Evolutionary conservation across 148 eudicot genomes (phyloP), one percentile per base, ranked within the genome.

Genomic region (Polygonum aviculare): DNA sequence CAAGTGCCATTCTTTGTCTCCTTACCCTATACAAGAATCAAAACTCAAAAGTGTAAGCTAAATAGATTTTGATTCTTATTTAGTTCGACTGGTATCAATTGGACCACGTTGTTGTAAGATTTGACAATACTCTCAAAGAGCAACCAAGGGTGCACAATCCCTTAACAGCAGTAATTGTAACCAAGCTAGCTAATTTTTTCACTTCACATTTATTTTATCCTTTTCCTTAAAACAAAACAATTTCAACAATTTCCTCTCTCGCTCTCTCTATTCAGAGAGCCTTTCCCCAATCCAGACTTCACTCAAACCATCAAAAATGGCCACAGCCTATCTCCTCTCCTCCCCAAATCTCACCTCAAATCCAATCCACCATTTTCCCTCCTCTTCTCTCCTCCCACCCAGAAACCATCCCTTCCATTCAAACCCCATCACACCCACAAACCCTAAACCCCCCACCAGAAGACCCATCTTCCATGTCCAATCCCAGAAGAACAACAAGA

Each of bases 301-400:
- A 18, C 55, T 51, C 72, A 15, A 67, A 67, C 72, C 15, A 67
- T 19, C 21, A 33, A 67, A 65, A 5, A 84, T 84, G 87, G 78
- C 86, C 41, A 81, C 89, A 55, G 69, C 86, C 79, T 77, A 83
- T 81, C 72, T 35, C 88, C 85, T 21, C 75, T 87, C 78, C 75
- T 81, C 47, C 51, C 54, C 74, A 85, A 57, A 75, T 81, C 69
- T 73, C 80, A 67, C 76, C 88, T 31, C 54, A 82, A 73, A 51
- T 40, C 69, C 74, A 80, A 40, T 21, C 12, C 80, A 78, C 36
- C 81, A 51, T 48, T 75, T 76, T 52, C 63, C 11, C 44, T 57
- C 77, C 33, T 76, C 77, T 70, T 71, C 73, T 70, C 60, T 79
- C 51, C 54, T 62, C 49, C 47, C 71, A 40, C 81, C 65, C 74